A percentile compares a stretch with the other conserved stretches of the same genome.
Conservation (phyloP, 2,329 filamentous ascomycete species). For the Didymellaceae sp. region DNA sequence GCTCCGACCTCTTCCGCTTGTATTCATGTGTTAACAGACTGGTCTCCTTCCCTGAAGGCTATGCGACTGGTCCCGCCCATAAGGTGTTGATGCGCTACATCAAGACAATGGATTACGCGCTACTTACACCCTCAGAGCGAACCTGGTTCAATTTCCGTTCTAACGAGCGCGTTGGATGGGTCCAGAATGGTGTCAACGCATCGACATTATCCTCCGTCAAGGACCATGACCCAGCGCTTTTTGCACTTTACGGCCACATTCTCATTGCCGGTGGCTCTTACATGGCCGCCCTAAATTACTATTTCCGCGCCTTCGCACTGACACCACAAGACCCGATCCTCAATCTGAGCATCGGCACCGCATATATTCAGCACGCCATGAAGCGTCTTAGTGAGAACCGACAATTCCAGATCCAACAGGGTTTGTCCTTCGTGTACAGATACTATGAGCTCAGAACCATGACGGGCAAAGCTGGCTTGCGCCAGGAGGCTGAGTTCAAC, state of each 20-base stretch:
- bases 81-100: slow-evolving; percentile 93
- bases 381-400: slow-evolving; percentile 91
- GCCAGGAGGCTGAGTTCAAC: slow-evolving; percentile 83
- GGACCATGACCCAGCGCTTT: slow-evolving; percentile 72
- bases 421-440: slow-evolving; percentile 77
- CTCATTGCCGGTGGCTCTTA: slow-evolving; percentile 84
- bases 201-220: slow-evolving; percentile 51
- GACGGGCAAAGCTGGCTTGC: slow-evolving; percentile 53
- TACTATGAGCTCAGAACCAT: slow-evolving; percentile 70
- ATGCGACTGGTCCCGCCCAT: slow-evolving; percentile 80
- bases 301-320: slow-evolving; percentile 70
- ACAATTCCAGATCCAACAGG: slow-evolving; percentile 86
- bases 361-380: slow-evolving; percentile 86
- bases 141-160: slow-evolving; percentile 50
- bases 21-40: slow-evolving; percentile 80
- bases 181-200: slow-evolving; percentile 46
- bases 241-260: slow-evolving; percentile 91
- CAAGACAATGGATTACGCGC: slow-evolving; percentile 79
- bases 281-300: slow-evolving; percentile 85
- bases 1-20: slow-evolving; percentile 82
- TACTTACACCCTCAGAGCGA: slow-evolving; percentile 62
- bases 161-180: slow-evolving; percentile 48
- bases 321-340: slow-evolving; percentile 79
- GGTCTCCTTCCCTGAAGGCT: slow-evolving; percentile 75
- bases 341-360: slow-evolving; percentile 74